Percentiles rank a stretch among this genome's conserved stretches.
Conservation (phyloP, 768 basidiomycete genomes). For the Tylopilus vinaceipallidus region DNA sequence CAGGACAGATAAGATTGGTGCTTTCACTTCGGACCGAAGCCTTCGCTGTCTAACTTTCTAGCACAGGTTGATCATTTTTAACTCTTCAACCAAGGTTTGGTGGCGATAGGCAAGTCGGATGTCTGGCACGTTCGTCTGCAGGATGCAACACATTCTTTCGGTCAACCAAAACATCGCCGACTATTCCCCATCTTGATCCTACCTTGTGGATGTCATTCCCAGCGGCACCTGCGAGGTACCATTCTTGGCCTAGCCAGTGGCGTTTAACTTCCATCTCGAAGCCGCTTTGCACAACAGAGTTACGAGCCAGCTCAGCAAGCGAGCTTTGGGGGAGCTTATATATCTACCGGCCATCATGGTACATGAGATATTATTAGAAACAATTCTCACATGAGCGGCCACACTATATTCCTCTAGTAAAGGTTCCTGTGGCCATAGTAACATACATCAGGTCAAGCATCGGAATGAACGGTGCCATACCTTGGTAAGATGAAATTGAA, state of each 20-base stretch:
- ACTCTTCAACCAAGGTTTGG: constrained; percentile 82
- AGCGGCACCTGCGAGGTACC: constrained; percentile 89
- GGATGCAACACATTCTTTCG: constrained; percentile 1
- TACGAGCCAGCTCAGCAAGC: constrained; percentile 95
- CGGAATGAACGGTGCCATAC: constrained; percentile 35
- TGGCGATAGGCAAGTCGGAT: constrained; percentile 89
- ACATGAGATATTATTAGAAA: not conserved
- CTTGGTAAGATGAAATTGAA: constrained; percentile 99
- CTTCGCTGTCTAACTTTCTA: constrained; percentile 4
- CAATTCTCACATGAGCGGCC: constrained; percentile 78
- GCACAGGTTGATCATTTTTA: constrained; percentile 57
- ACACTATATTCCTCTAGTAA: constrained; percentile 96
- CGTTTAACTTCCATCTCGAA: constrained; percentile 99
- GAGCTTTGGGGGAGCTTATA: constrained; percentile 95
- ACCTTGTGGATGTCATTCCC: constrained; percentile 98
- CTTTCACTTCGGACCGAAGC: no score
- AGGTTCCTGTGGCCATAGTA: constrained; percentile 62
- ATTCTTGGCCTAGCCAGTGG: constrained; percentile 90
- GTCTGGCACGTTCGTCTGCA: constrained; percentile 95
- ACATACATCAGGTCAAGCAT: not conserved
- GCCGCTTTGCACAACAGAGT: constrained; percentile 94
- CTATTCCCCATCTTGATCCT: constrained; percentile 6
- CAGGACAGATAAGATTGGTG: no score
- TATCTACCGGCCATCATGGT: constrained; percentile 51
- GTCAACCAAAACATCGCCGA: constrained; percentile 3